Evolutionary conservation across 2,329 filamentous ascomycete genomes (phyloP), one percentile per base, ranked within the genome.

Genomic region (Aspergillus neoniger): DNA sequence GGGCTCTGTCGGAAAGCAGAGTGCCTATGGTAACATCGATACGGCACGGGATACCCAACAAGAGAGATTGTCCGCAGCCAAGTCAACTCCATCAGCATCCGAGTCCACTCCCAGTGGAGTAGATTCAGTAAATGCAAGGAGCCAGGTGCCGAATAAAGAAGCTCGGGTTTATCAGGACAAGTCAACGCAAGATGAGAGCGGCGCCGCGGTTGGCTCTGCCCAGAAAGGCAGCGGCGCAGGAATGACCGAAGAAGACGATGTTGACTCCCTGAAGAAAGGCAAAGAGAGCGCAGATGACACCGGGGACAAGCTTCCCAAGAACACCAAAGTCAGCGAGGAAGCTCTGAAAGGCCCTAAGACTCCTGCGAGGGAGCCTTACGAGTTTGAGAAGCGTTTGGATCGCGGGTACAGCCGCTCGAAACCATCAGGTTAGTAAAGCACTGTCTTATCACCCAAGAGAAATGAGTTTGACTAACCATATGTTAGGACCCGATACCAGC

Each of bases 331-430:
- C 25, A 74, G 72, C 57, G 58, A 69, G 54, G 73, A 75, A 36
- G 70, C 73, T 1, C 64, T 74, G 17, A 58, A 66, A 53, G 73
- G 73, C 0, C 73, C 73, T 4, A 65, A 71, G 36, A 63, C 63
- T 32, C 64, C 67, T 5, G 55, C 66, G 5, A 67, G 65, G 17
- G 54, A 66, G 14, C 68, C 70, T 10, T 68, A 70, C 41, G 66
- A 70, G 8, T 73, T 72, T 15, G 69, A 75, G 53, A 72, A 74
- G 50, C 64, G 71, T 5, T 55, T 65, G 15, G 68, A 70, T 32
- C 55, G 14, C 21, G 38, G 43, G 21, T n/a, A 12, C 15, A 43
- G 17, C 17, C 36, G 28, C 44, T 49, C 44, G 5, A 48, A 57
- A n/a, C 17, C 39, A 44, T 36, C 32, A 14, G 39, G 53, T 55